Evolutionary conservation across 2,329 filamentous ascomycete genomes (phyloP).

Genomic region (Rhinocladiella mackenziei): DNA sequence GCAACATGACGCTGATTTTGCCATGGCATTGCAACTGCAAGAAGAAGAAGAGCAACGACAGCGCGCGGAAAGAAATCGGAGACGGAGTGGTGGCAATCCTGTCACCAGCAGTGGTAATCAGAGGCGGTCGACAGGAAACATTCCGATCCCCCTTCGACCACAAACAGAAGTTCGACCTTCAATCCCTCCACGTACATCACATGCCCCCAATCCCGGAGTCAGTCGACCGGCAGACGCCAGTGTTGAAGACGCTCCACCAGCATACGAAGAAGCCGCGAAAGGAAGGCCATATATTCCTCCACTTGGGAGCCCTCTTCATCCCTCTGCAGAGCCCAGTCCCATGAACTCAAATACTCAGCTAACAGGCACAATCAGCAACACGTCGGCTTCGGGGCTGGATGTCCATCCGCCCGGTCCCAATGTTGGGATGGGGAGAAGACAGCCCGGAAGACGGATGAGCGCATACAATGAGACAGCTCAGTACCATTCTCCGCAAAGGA

Average conservation of each 20-base stretch:
- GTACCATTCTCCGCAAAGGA: constrained; percentile 10
- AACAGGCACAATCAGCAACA: constrained; percentile 23
- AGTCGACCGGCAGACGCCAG: constrained; percentile 35
- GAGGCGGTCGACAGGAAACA: constrained; percentile 29
- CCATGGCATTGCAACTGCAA: constrained; percentile 84
- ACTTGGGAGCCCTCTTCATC: constrained; percentile 42
- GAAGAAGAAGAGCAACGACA: constrained; percentile 71
- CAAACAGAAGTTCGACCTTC: constrained; percentile 39
- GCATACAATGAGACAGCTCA: constrained; percentile 21
- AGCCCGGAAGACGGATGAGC: constrained; percentile 15
- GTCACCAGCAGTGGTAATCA: constrained; percentile 7
- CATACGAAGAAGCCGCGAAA: constrained; percentile 61
- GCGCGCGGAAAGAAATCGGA: constrained; percentile 25
- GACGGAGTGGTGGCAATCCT: constrained; percentile 23
- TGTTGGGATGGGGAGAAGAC: constrained; percentile 13
- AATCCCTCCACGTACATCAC: constrained; percentile 42
- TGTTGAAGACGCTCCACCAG: constrained; percentile 55
- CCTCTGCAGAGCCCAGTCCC: constrained; percentile 27
- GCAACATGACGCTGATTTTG: constrained; percentile 66
- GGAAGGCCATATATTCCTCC: constrained; percentile 55
- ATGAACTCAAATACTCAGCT: constrained; percentile 23
- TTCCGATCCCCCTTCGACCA: constrained; percentile 15
- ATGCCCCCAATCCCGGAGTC: constrained; percentile 26
- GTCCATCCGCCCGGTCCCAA: constrained; percentile 24
- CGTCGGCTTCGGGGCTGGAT: constrained; percentile 8